A percentile compares a stretch with the other conserved stretches of the same genome.
phyloP scores from a whole-genome alignment of 2,329 filamentous ascomycete species.

The Fusarium luffae region DNA sequence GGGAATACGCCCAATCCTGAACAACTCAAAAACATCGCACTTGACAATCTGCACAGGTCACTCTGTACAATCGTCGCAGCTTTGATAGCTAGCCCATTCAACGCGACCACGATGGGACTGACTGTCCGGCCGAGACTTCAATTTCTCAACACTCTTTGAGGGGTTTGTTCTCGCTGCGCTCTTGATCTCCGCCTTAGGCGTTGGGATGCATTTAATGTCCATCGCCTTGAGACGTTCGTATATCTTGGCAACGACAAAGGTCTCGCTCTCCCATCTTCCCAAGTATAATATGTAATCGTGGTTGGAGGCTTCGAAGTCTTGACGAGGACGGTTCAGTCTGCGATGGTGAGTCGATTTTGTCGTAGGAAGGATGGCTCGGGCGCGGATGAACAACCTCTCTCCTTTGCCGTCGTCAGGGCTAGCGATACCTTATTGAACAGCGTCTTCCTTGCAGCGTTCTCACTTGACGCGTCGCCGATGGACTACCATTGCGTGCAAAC shows the following conservation, averaged over 20 bases:
- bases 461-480: too few species aligned
- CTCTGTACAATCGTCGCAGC: neutral
- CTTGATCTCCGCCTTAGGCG: neutral
- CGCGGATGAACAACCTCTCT: neutral
- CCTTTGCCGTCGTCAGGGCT: neutral
- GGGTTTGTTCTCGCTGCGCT: neutral
- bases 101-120: neutral
- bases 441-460: too few species aligned
- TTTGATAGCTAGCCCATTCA: neutral
- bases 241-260: neutral
- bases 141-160: neutral
- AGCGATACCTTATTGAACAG: neutral
- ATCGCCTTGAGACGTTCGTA: neutral
- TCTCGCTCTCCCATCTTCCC: neutral
- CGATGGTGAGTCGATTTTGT: neutral
- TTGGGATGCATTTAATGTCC: neutral
- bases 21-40: conserved; percentile 2
- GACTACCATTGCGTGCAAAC: too few species aligned
- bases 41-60: neutral
- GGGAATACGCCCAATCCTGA: neutral
- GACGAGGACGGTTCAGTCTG: neutral
- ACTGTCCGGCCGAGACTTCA: neutral
- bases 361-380: neutral
- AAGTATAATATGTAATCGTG: neutral
- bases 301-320: neutral